Percentiles rank a stretch among this genome's conserved stretches.
Conservation (phyloP, 2,329 filamentous ascomycete species). For the Colletotrichum echinochloae region DNA sequence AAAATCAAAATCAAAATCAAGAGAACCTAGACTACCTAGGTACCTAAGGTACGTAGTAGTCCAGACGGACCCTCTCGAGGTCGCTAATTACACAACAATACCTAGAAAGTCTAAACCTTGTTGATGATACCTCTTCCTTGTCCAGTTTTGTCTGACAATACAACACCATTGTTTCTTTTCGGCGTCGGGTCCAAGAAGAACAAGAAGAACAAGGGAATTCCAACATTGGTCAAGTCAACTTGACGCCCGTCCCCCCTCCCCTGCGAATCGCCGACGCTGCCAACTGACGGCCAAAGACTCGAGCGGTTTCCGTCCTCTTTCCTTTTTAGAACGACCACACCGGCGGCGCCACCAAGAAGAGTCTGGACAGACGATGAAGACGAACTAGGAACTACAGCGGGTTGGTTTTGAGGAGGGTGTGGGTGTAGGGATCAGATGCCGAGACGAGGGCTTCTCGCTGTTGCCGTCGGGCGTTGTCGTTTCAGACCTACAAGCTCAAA, state of each 20-base stretch:
- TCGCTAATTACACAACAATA: no score
- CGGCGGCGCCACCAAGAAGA: background rate
- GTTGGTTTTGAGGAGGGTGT: background rate
- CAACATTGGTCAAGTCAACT: conserved; percentile 12
- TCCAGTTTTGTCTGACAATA: conserved; percentile 4
- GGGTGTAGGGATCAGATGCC: background rate
- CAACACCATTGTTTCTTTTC: background rate
- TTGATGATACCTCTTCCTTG: background rate
- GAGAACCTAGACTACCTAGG: no score
- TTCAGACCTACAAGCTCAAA: conserved; percentile 22
- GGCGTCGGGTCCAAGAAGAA: conserved; percentile 3
- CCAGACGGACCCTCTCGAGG: no score
- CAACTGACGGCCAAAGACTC: conserved; percentile 11
- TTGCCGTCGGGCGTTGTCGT: no score
- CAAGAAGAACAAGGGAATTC: conserved; percentile 6
- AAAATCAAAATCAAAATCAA: no score
- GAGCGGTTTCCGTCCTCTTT: background rate
- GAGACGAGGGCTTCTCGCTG: no score
- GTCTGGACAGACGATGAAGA: conserved; percentile 12
- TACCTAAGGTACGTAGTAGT: no score
- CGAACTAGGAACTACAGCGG: conserved; percentile 33
- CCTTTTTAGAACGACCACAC: background rate
- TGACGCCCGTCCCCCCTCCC: background rate
- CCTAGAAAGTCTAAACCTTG: no score
- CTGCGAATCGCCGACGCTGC: background rate